A percentile compares a stretch with the other conserved stretches of the same genome.
These are phyloP conservation scores for Leishmania arabica DNA, from an alignment of 208 protist genomes.

Conservation along the genomic window DNA sequence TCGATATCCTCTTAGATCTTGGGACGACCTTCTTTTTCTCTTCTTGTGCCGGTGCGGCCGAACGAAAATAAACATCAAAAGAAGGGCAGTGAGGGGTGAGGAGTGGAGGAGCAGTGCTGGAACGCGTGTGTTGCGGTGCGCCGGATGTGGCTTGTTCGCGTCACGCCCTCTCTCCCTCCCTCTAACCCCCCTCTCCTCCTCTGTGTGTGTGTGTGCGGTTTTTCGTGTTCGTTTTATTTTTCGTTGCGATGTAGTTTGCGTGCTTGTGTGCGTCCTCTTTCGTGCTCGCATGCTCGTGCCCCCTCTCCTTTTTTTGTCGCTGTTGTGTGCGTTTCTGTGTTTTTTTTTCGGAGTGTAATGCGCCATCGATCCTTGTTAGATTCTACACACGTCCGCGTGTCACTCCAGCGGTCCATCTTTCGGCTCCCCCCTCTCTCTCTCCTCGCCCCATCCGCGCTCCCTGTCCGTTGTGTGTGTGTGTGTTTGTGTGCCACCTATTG, in stretches of 20 bases:
- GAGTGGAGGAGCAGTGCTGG: not conserved
- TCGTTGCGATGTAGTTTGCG: not conserved
- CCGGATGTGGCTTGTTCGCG: not conserved
- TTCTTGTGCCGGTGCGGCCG: not conserved
- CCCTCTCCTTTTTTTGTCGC: too few relatives aligned
- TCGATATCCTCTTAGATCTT: not conserved
- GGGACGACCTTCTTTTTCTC: not conserved
- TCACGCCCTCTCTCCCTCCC: not conserved
- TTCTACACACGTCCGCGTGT: not conserved
- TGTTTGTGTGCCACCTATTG: not conserved
- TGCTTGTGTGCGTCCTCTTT: not conserved
- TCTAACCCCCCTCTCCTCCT: not conserved
- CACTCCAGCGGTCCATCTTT: not conserved
- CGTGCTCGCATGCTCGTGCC: too few relatives aligned
- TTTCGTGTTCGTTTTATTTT: not conserved
- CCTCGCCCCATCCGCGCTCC: not conserved
- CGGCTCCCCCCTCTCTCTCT: not conserved
- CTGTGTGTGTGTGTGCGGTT: not conserved
- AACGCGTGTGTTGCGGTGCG: not conserved
- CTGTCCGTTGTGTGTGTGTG: not conserved
- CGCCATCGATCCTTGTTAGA: not conserved
- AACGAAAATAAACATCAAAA: not conserved
- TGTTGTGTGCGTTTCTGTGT: not conserved
- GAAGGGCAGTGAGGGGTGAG: not conserved
- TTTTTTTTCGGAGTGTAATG: not conserved